Evolutionary conservation across 768 basidiomycete species (phyloP).

Genomic region (Psilocybe tampanensis): DNA sequence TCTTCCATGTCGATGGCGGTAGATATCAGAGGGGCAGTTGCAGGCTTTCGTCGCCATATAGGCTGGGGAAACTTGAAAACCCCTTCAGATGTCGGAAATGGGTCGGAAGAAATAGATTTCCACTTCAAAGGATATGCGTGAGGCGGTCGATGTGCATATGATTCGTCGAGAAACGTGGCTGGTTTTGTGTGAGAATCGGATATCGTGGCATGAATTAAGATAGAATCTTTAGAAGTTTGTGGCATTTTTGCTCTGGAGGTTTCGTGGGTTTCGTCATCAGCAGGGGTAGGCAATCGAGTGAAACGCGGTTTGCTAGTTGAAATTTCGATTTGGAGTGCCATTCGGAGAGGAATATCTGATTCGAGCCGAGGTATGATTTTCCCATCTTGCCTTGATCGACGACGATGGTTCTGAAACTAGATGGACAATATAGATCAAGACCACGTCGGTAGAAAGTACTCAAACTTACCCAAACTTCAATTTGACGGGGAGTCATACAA

Average conservation of each 20-base stretch:
- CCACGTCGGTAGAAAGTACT: too few relatives aligned
- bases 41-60: constrained; percentile 32
- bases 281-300: too few relatives aligned
- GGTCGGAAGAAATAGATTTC: neutral
- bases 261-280: too few relatives aligned
- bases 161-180: neutral
- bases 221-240: too few relatives aligned
- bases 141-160: neutral
- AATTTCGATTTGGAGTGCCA: too few relatives aligned
- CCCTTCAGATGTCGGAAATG: constrained; percentile 11
- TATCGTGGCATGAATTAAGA: too few relatives aligned
- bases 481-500: constrained; percentile 45
- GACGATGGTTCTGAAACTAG: constrained; percentile 61
- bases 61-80: constrained; percentile 28
- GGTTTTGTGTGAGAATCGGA: too few relatives aligned
- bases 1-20: constrained; percentile 27
- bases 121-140: constrained; percentile 29
- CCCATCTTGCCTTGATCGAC: constrained; percentile 37
- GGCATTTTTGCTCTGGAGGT: too few relatives aligned
- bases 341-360: constrained; percentile 9
- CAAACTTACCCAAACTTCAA: constrained; percentile 64
- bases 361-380: constrained; percentile 23
- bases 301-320: too few relatives aligned
- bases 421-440: neutral
- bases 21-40: neutral